These are phyloP conservation scores for Arthrinium phaeospermum DNA, from an alignment of 2,329 filamentous ascomycete genomes.

Conservation along the genomic window DNA sequence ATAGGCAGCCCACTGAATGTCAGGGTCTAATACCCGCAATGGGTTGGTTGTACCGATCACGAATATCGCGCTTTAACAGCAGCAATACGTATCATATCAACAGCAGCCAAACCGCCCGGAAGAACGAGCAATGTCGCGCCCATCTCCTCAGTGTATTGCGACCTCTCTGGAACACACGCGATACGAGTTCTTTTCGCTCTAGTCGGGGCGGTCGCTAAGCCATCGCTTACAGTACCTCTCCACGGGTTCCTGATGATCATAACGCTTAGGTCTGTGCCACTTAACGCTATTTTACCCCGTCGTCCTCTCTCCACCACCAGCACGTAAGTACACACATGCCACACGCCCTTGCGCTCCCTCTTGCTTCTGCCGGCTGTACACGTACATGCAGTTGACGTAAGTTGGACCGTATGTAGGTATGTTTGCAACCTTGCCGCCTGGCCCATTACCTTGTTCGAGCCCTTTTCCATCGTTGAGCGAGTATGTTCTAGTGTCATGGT, in stretches of 20 bases:
- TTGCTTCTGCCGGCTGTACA: slow-evolving; percentile 4
- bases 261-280: slow-evolving; percentile 15
- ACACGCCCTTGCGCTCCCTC: not conserved
- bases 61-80: not conserved
- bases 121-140: not conserved
- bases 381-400: not conserved
- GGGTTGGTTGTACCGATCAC: slow-evolving; percentile 12
- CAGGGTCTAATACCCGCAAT: not conserved
- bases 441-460: not conserved
- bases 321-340: no score
- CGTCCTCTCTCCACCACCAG: not conserved
- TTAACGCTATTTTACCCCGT: slow-evolving; percentile 14
- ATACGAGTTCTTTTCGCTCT: not conserved
- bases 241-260: slow-evolving; percentile 12
- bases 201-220: not conserved
- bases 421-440: not conserved
- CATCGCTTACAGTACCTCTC: slow-evolving; percentile 7
- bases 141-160: no score
- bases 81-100: not conserved
- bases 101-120: not conserved
- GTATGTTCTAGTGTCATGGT: not conserved
- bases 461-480: not conserved
- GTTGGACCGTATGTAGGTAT: not conserved
- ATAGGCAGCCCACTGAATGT: slow-evolving; percentile 9
- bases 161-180: not conserved